Conservation (phyloP, 306 rosid genomes). For the Cicer pinnatifidum region DNA sequence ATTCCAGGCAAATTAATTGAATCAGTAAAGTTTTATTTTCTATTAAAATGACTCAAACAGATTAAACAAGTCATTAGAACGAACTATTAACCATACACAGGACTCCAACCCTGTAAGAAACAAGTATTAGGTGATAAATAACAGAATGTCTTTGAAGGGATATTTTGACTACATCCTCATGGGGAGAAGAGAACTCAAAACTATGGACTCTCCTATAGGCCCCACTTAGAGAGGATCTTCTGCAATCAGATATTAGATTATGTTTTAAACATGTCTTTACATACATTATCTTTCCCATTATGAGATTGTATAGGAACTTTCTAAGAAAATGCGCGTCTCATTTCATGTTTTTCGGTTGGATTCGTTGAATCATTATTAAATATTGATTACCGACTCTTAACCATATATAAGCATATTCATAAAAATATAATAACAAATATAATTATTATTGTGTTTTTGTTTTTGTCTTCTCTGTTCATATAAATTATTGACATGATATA, state of each 20-base stretch:
- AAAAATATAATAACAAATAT: slow-evolving; percentile 2
- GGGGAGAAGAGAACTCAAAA: slow-evolving; percentile 39
- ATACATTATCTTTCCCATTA: background rate
- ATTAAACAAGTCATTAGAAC: too few species aligned
- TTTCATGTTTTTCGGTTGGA: slow-evolving; percentile 33
- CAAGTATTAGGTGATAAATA: slow-evolving; percentile 41
- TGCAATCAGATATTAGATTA: slow-evolving; percentile 25
- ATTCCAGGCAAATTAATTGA: too few species aligned
- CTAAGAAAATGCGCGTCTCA: slow-evolving; percentile 40
- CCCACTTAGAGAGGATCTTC: slow-evolving; percentile 21
- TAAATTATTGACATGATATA: slow-evolving; percentile 13
- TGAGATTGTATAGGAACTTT: slow-evolving; percentile 37
- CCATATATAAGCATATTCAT: slow-evolving; percentile 31
- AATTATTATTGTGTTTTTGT: slow-evolving; percentile 24
- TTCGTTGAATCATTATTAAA: slow-evolving; percentile 41
- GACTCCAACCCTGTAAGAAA: slow-evolving; percentile 10
- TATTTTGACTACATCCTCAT: slow-evolving; percentile 47
- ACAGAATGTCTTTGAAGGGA: slow-evolving; percentile 56
- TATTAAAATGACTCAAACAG: too few species aligned
- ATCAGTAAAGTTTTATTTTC: too few species aligned
- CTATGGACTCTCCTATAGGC: slow-evolving; percentile 11
- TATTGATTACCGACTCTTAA: slow-evolving; percentile 7
- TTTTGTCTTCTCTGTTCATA: slow-evolving; percentile 29
- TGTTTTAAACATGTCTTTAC: slow-evolving; percentile 39
- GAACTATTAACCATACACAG: background rate